These are phyloP conservation scores for Cephaloascus fragrans DNA, from an alignment of 805 yeast genomes.

Conservation along the genomic window DNA sequence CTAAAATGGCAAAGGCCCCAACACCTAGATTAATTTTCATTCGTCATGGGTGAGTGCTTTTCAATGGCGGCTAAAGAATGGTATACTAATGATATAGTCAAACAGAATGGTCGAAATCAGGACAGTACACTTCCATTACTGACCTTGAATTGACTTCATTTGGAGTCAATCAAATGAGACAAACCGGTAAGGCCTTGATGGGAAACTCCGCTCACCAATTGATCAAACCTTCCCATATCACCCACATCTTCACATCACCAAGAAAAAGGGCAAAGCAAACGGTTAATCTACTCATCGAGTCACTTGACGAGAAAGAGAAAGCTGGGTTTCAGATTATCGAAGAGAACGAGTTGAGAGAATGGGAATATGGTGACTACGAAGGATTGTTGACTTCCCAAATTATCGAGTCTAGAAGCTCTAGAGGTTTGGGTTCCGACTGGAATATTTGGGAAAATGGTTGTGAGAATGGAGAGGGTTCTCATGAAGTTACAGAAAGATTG, in stretches of 20 bases:
- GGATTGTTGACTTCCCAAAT: slow-evolving; percentile 69
- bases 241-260: slow-evolving; percentile 70
- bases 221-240: slow-evolving; percentile 54
- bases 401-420: slow-evolving; percentile 40
- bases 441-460: slow-evolving; percentile 89
- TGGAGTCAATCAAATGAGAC: slow-evolving; percentile 69
- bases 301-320: slow-evolving; percentile 31
- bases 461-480: slow-evolving; percentile 73
- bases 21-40: slow-evolving; percentile 64
- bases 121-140: slow-evolving; percentile 84
- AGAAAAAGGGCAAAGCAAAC: slow-evolving; percentile 74
- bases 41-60: slow-evolving; percentile 50
- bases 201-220: slow-evolving; percentile 41
- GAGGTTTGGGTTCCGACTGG: slow-evolving; percentile 59
- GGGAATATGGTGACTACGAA: slow-evolving; percentile 97
- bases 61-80: slow-evolving; percentile 1
- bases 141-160: slow-evolving; percentile 70
- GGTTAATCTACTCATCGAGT: slow-evolving; percentile 48
- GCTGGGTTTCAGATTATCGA: slow-evolving; percentile 32
- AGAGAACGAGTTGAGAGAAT: slow-evolving; percentile 74
- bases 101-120: slow-evolving; percentile 93
- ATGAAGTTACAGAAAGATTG: slow-evolving; percentile 59
- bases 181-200: slow-evolving; percentile 64
- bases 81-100: slow-evolving; percentile 28
- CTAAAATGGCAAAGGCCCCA: slow-evolving; percentile 10